These are phyloP conservation scores for Solanum bulbocastanum DNA, from an alignment of 257 asterid genomes.

Conservation along the genomic window DNA sequence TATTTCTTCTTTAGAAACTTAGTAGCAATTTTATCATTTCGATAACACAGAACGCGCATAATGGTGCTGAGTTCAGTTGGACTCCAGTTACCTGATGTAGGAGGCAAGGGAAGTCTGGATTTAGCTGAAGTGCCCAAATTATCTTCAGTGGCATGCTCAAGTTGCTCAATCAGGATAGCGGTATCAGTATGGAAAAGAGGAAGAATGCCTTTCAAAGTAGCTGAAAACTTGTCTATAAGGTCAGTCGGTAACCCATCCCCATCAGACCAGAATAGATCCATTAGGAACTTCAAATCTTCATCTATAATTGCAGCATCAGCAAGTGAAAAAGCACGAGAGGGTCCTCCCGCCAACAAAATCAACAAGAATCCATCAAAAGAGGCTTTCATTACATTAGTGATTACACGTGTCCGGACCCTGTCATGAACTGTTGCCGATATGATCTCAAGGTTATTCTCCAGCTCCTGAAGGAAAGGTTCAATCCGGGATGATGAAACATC, in stretches of 20 bases:
- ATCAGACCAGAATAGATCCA: slow-evolving; percentile 81
- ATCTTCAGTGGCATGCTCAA: slow-evolving; percentile 14
- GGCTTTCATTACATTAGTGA: slow-evolving; percentile 78
- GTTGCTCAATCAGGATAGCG: slow-evolving; percentile 45
- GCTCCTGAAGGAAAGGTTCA: slow-evolving; percentile 81
- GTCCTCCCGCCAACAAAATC: slow-evolving; percentile 80
- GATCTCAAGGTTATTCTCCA: slow-evolving; percentile 63
- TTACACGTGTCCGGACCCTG: slow-evolving; percentile 74
- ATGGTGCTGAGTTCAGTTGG: slow-evolving; percentile 64
- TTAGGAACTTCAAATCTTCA: slow-evolving; percentile 68
- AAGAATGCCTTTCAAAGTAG: slow-evolving; percentile 31
- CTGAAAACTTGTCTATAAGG: slow-evolving; percentile 54
- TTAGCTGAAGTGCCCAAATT: slow-evolving; percentile 27
- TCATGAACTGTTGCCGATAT: slow-evolving; percentile 71
- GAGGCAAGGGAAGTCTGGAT: slow-evolving; percentile 57
- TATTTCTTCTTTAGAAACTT: slow-evolving; percentile 60
- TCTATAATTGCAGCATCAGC: slow-evolving; percentile 45
- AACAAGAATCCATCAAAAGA: slow-evolving; percentile 74
- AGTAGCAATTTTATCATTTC: slow-evolving; percentile 65
- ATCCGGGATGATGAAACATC: slow-evolving; percentile 63
- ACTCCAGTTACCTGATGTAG: slow-evolving; percentile 67
- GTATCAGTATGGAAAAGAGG: slow-evolving; percentile 48
- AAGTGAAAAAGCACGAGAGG: slow-evolving; percentile 46
- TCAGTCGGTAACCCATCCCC: slow-evolving; percentile 90
- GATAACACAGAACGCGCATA: slow-evolving; percentile 59